Base-by-base conservation (phyloP, 2,329 filamentous ascomycete species). In the Bimuria novae-zelandiae region DNA sequence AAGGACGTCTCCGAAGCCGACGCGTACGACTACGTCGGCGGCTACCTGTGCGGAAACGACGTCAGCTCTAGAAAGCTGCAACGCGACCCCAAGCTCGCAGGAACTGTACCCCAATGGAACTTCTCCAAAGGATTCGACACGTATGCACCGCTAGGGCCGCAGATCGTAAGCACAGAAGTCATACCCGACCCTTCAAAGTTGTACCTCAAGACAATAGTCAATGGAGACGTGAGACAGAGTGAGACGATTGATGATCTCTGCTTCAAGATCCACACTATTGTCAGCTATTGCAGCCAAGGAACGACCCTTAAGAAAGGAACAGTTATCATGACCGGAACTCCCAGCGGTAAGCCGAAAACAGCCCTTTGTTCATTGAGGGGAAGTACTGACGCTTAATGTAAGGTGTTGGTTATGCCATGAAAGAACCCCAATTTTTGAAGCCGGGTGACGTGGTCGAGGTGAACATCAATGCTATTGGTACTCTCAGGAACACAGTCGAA, bases 41-140 rank as follows among this genome's bases (percentile, higher is more conserved):
- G 77, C 6, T 85, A 84, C 62, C 79, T 79, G 0, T 71, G 69
- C 25, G 81, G 80, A 25, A 85, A 86, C 57, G 83, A 85, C 57
- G 73, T 86, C 0, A 81, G 79, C 0, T 76, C 77, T 0, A 77
- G 83, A 0, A 81, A 82, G 55, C 70, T 79, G 29, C 83, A 85
- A 56, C 70, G 79, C 3, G 77, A 83, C 17, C 77, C 79, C 0
- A 66, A 65, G 0, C 69, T 77, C 2, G 81, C 82, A 0, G 81
- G 82, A 0, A 74, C 69, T 0, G 79, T 84, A 0, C 82, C 81
- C 0, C 83, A 85, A 61, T 84, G 80, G 79, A 76, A 78, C 0
- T 85, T 84, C 56, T 77, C 75, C 14, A 84, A 85, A 58, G 79
- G 81, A 0, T 85, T 85, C 49, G 82, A 85, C 56, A 81, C 76